phyloP scores from a whole-genome alignment of 1,139 yeast genomes.

The Lodderomyces parapsilosis region DNA sequence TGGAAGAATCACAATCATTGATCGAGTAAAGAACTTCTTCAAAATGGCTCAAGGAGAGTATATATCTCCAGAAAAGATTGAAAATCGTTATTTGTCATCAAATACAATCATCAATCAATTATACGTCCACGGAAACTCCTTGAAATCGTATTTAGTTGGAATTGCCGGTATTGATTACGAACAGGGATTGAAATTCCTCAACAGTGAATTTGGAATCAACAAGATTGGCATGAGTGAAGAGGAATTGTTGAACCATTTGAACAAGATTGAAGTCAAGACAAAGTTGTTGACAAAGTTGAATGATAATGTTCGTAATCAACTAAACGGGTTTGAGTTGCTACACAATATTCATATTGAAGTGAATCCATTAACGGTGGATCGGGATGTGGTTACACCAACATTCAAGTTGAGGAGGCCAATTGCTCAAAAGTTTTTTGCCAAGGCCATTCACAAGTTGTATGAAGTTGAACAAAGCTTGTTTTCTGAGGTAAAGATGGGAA shows the following conservation, averaged over 20 bases:
- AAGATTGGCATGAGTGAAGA: slow-evolving; percentile 17
- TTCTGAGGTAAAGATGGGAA: slow-evolving; percentile 10
- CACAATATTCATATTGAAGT: slow-evolving; percentile 34
- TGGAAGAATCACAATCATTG: slow-evolving; percentile 32
- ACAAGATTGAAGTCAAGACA: slow-evolving; percentile 25
- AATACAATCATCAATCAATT: slow-evolving; percentile 29
- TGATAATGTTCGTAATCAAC: slow-evolving; percentile 19
- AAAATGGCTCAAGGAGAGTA: slow-evolving; percentile 41
- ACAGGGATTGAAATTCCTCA: slow-evolving; percentile 20
- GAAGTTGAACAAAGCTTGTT: slow-evolving; percentile 20
- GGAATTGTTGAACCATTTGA: slow-evolving; percentile 25
- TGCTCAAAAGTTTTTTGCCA: slow-evolving; percentile 29
- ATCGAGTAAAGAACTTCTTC: slow-evolving; percentile 41
- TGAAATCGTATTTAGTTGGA: slow-evolving; percentile 56
- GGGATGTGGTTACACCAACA: slow-evolving; percentile 41
- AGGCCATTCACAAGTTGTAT: slow-evolving; percentile 22
- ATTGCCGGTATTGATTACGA: slow-evolving; percentile 50
- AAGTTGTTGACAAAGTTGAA: slow-evolving; percentile 25
- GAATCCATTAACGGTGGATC: slow-evolving; percentile 37
- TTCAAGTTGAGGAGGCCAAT: slow-evolving; percentile 33
- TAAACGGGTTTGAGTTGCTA: slow-evolving; percentile 31
- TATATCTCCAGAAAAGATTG: slow-evolving; percentile 37
- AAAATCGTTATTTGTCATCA: slow-evolving; percentile 29
- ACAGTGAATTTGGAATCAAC: slow-evolving; percentile 17
- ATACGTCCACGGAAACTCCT: slow-evolving; percentile 54